Percentiles rank a stretch among this genome's conserved stretches.
Conservation (phyloP, 805 yeast species). For the Wickerhamiella kazuoi region DNA sequence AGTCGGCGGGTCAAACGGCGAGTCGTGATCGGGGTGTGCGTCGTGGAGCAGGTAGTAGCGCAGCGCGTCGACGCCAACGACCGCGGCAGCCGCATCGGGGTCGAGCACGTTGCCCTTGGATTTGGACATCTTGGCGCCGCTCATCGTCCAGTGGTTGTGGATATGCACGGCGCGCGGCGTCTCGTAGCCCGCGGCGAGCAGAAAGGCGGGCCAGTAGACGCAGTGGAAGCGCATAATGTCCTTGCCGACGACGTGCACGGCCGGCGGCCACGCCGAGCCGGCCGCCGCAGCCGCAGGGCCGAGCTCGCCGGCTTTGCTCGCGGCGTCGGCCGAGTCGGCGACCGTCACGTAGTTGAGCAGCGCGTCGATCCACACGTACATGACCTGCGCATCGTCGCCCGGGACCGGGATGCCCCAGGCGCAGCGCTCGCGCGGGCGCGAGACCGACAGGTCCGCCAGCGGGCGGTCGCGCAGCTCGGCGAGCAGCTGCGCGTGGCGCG, state of each 20-base stretch:
- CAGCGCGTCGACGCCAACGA: constrained; percentile 43
- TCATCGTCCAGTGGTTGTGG: constrained; percentile 87
- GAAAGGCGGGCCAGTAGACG: constrained; percentile 83
- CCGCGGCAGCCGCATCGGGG: constrained; percentile 46
- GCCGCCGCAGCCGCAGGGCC: no score
- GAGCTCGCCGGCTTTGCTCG: constrained; percentile 9
- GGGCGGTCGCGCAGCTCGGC: constrained; percentile 31
- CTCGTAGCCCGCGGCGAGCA: constrained; percentile 62
- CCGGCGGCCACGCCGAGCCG: constrained; percentile 39
- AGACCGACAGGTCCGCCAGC: constrained; percentile 61
- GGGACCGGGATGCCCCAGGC: constrained; percentile 90
- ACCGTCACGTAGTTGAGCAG: constrained; percentile 61
- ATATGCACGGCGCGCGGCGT: constrained; percentile 63
- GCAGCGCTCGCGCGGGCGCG: constrained; percentile 62
- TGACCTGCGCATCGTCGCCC: constrained; percentile 50
- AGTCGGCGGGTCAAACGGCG: constrained; percentile 57
- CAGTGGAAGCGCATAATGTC: constrained; percentile 82
- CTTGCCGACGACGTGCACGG: constrained; percentile 72
- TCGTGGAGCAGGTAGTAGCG: constrained; percentile 62
- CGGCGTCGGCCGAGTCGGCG: constrained; percentile 6
- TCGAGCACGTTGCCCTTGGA: constrained; percentile 87
- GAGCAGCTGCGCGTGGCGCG: constrained; percentile 36
- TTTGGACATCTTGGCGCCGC: constrained; percentile 87
- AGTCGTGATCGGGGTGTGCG: constrained; percentile 58
- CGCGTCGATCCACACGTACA: constrained; percentile 97